Base-by-base conservation (phyloP, 495 filamentous ascomycete genomes). In the Penicillium nucicola region DNA sequence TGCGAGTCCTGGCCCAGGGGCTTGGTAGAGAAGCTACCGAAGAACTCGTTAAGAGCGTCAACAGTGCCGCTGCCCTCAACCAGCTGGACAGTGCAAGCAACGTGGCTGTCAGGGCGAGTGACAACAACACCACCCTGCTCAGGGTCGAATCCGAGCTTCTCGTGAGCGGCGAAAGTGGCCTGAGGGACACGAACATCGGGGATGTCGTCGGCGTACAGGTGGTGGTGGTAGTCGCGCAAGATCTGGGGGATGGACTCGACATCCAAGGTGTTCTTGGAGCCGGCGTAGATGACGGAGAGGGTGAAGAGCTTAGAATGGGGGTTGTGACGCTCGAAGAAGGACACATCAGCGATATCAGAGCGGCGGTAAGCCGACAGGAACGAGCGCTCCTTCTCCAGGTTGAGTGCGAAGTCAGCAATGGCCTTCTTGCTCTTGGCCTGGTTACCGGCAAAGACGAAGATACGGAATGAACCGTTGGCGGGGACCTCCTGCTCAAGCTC, bases 401-500 rank as follows among this genome's bases (percentile, higher is more conserved):
- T 76, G 36, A 75, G 65, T 8, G 84, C 84, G 35, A 95, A 75
- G 64, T 91, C 88, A 14, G 72, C 56, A 30, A 95, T 70, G 4
- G 90, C 88, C 46, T 71, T 74, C 48, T 71, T 67, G 14, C 81
- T 85, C 43, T 70, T 67, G 10, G 67, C 55, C 47, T 85, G 87
- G 25, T 78, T 79, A 50, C 90, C 90, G 35, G 82, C 88, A 58
- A 95, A 93, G 53, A 96, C 62, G 60, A 88, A 95, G 59, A 96
- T 78, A 28, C 89, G 81, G 79, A 90, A 95, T 9, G 90, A 83
- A 47, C 90, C 90, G 68, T 95, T 95, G 43, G 89, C 75, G 0
- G 90, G 90, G 42, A 95, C 77, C 52, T 92, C 88, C 67, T 96
- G 90, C 69, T 95, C 90, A 33, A 95, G 71, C 56, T 93, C 86